Evolutionary conservation across 2,329 filamentous ascomycete genomes (phyloP).

Genomic region (Apiospora koreana): DNA sequence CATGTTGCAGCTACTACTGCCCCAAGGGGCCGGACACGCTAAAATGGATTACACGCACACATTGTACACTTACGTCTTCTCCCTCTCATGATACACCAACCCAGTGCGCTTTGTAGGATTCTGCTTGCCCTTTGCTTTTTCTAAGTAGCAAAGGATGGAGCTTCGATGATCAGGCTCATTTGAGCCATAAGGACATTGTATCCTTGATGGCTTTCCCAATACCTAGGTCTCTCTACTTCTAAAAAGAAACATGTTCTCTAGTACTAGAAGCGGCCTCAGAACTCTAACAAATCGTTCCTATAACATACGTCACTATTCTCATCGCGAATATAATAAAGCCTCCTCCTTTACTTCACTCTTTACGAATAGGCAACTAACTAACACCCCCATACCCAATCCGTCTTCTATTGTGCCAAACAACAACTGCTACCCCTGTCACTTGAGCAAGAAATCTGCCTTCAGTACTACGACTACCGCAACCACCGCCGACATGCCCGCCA

Average conservation of each 20-base stretch:
- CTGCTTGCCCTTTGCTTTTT: background rate
- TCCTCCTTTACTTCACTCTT: background rate
- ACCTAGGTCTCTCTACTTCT: background rate
- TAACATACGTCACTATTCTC: slow-evolving; percentile 11
- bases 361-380: background rate
- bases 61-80: background rate
- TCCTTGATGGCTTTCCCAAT: background rate
- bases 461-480: background rate
- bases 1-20: background rate
- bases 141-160: background rate
- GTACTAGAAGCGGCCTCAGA: background rate
- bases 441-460: background rate
- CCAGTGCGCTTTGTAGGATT: background rate
- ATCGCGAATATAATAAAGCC: background rate
- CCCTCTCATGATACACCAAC: background rate
- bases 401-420: background rate
- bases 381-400: too few species aligned
- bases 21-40: background rate
- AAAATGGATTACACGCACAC: slow-evolving; percentile 4
- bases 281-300: background rate
- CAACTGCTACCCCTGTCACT: background rate
- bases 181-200: background rate
- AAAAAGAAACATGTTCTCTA: background rate
- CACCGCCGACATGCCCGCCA: background rate
- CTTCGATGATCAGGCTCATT: background rate